Evolutionary conservation across 345 rosid genomes (phyloP).

Genomic region (Lepidium africanum): DNA sequence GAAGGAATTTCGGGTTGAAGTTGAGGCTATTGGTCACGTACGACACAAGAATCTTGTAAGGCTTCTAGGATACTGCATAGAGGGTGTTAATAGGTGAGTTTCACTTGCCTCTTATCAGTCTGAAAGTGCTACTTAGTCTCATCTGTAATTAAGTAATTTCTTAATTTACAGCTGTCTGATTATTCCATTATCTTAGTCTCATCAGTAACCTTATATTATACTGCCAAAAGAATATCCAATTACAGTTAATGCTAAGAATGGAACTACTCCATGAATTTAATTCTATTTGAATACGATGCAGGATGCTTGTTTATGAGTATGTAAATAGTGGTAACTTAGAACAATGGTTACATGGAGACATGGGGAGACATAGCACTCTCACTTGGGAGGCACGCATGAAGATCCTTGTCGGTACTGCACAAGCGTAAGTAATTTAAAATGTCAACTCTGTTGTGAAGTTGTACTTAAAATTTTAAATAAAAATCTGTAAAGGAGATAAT

Average conservation of each 20-base stretch:
- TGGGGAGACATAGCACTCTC: conserved; percentile 45
- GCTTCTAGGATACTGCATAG: conserved; percentile 86
- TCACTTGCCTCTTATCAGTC: conserved; percentile 8
- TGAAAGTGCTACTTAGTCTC: not conserved
- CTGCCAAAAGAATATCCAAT: not conserved
- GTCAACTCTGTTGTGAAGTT: not conserved
- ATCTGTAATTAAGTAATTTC: not conserved
- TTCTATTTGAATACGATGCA: conserved; percentile 17
- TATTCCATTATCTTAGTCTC: not conserved
- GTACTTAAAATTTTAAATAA: not conserved
- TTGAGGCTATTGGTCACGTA: conserved; percentile 97
- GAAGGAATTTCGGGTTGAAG: conserved; percentile 94
- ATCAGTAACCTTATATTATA: not conserved
- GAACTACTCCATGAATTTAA: not conserved
- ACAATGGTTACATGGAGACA: conserved; percentile 72
- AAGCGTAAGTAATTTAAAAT: conserved; percentile 54
- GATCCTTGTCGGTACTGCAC: conserved; percentile 70
- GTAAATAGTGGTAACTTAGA: conserved; percentile 87
- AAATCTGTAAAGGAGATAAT: not conserved
- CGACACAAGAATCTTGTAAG: conserved; percentile 93
- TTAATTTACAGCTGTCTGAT: not conserved
- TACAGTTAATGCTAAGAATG: not conserved
- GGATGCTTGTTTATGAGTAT: conserved; percentile 83
- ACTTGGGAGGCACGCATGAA: conserved; percentile 90
- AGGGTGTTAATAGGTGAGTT: conserved; percentile 80